These are phyloP conservation scores for Saksenaea vasiformis DNA, from an alignment of 371 early-diverging fungal genomes.

Conservation along the genomic window DNA sequence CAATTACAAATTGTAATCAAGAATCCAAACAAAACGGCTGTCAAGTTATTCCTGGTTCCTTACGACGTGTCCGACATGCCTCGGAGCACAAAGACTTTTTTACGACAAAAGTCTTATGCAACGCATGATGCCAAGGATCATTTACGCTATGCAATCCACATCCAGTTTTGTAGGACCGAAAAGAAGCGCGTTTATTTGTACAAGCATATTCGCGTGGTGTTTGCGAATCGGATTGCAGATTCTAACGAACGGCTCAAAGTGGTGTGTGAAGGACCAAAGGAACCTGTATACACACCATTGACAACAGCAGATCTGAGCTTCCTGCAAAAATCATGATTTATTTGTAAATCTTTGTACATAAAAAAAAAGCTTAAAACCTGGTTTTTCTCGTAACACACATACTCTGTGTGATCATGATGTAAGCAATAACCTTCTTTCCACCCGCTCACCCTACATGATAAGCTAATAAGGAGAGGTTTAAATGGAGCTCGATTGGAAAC, in stretches of 20 bases:
- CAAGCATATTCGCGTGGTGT: constrained; percentile 76
- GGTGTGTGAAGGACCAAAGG: constrained; percentile 64
- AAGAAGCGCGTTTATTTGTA: constrained; percentile 64
- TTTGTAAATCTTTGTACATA: not conserved
- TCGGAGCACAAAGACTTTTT: constrained; percentile 69
- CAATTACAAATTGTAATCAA: constrained; percentile 85
- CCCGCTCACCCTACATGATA: too few species aligned
- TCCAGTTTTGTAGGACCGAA: constrained; percentile 66
- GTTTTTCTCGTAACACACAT: too few species aligned
- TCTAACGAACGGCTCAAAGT: constrained; percentile 59
- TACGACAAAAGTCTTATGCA: constrained; percentile 76
- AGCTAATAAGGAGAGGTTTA: too few species aligned
- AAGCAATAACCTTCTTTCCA: too few species aligned
- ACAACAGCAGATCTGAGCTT: constrained; percentile 13
- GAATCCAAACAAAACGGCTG: constrained; percentile 78
- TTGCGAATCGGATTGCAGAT: constrained; percentile 65
- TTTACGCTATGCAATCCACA: constrained; percentile 77
- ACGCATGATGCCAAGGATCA: constrained; percentile 12
- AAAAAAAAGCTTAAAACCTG: not conserved
- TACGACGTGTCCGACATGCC: constrained; percentile 86
- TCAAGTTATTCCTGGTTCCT: constrained; percentile 80
- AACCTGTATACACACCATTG: constrained; percentile 38
- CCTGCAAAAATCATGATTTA: not conserved
- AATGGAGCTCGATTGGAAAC: too few species aligned
- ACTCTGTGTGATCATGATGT: too few species aligned